Percentiles rank a stretch among this genome's conserved stretches.
These are phyloP conservation scores for Hibiscus syriacus DNA, from an alignment of 345 rosid genomes.

Conservation along the genomic window DNA sequence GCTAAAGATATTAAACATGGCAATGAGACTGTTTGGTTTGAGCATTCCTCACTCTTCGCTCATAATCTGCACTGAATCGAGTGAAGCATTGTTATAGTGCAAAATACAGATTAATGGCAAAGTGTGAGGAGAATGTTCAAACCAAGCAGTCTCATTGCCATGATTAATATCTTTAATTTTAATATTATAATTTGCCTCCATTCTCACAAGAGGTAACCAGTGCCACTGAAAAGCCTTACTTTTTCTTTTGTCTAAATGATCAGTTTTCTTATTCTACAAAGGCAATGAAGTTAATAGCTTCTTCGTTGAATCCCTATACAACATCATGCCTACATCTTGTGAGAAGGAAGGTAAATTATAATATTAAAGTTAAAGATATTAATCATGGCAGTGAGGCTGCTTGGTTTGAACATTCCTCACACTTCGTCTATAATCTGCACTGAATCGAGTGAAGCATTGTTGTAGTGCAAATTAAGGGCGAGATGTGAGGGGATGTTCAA, in stretches of 20 bases:
- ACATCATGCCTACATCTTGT: constrained; percentile 64
- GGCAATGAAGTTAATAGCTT: constrained; percentile 54
- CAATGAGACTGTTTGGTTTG: constrained; percentile 25
- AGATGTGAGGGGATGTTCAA: too few relatives aligned
- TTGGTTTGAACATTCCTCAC: constrained; percentile 26
- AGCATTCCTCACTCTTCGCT: constrained; percentile 17
- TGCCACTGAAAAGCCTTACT: too few relatives aligned
- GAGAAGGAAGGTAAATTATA: constrained; percentile 37
- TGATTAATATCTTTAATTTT: too few relatives aligned
- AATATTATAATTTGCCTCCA: too few relatives aligned
- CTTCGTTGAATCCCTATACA: constrained; percentile 73
- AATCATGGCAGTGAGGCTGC: constrained; percentile 20
- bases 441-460: too few relatives aligned
- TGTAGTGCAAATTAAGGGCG: too few relatives aligned
- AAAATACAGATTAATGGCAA: too few relatives aligned
- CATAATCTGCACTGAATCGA: constrained; percentile 30
- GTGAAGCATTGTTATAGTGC: too few relatives aligned
- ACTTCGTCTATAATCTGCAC: constrained; percentile 24
- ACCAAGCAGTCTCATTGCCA: too few relatives aligned
- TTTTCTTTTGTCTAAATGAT: neutral
- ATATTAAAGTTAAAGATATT: constrained; percentile 8
- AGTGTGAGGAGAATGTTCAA: too few relatives aligned
- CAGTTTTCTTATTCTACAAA: constrained; percentile 11
- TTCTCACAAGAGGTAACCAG: too few relatives aligned
- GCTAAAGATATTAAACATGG: constrained; percentile 15